Evolutionary conservation across 495 filamentous ascomycete genomes (phyloP).

Genomic region (Annulohypoxylon stygium): DNA sequence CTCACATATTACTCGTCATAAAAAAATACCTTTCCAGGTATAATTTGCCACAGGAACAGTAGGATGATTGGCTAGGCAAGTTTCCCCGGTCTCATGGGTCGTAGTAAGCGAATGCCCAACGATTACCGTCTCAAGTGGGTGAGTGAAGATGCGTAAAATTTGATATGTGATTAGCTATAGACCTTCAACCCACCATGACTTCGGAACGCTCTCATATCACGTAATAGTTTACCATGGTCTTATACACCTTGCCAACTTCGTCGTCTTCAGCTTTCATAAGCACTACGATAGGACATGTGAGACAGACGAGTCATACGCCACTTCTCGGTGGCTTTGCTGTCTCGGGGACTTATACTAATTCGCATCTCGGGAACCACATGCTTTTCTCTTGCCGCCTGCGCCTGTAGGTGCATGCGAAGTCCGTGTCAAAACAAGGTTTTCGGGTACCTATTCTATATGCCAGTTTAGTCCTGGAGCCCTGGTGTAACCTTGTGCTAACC

Average conservation of each 20-base stretch:
- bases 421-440: constrained; percentile 4
- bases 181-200: not conserved
- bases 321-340: not conserved
- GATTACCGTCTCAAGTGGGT: not conserved
- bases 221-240: not conserved
- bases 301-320: constrained; percentile 4
- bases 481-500: constrained; percentile 17
- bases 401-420: constrained; percentile 1
- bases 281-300: not conserved
- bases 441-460: not conserved
- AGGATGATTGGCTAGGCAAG: not conserved
- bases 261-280: not conserved
- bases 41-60: not conserved
- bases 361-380: not conserved
- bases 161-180: not conserved
- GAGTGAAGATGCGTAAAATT: not conserved
- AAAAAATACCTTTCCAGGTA: not conserved
- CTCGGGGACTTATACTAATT: constrained; percentile 1
- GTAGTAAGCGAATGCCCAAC: not conserved
- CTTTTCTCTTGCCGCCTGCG: not conserved
- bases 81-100: not conserved
- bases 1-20: constrained; percentile 1
- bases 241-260: not conserved
- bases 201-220: not conserved
- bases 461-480: not conserved